Evolutionary conservation across 208 protist species (phyloP).

Genomic region (Crithidia thermophila): DNA sequence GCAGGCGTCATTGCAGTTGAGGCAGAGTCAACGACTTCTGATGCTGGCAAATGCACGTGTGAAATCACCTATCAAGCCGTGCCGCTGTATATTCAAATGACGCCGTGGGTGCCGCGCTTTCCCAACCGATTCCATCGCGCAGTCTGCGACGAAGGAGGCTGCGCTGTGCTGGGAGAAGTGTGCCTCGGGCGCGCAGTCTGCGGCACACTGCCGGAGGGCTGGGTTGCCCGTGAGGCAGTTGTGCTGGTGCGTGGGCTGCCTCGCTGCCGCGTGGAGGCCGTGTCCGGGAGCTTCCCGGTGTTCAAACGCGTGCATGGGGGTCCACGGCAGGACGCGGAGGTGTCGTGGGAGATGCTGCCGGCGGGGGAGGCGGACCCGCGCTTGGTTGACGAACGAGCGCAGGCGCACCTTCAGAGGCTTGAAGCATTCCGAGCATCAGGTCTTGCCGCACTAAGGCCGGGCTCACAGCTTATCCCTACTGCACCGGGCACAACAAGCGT

Average conservation of each 20-base stretch:
- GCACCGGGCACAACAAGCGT: no score
- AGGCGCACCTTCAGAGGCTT: not conserved
- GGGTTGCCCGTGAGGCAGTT: slow-evolving; percentile 19
- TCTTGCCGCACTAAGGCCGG: no score
- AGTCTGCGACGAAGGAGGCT: slow-evolving; percentile 6
- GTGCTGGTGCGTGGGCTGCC: slow-evolving; percentile 39
- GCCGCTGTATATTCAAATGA: not conserved
- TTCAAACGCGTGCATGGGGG: not conserved
- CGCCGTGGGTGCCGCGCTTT: not conserved
- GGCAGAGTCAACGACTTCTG: not conserved
- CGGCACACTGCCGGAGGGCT: slow-evolving; percentile 17
- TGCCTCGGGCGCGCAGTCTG: not conserved
- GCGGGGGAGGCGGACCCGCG: not conserved
- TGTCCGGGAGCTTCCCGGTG: slow-evolving; percentile 25
- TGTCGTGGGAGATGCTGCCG: not conserved
- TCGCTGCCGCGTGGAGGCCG: slow-evolving; percentile 21
- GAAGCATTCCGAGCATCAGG: not conserved
- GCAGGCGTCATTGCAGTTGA: no score
- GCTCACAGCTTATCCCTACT: no score
- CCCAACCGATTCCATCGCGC: not conserved
- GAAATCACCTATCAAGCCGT: not conserved
- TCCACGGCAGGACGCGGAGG: not conserved
- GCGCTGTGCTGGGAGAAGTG: slow-evolving; percentile 4
- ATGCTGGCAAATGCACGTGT: no score
- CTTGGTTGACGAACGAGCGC: not conserved